Conservation (phyloP, 352 stramenopile species). For the Elongisporangium undulatum region DNA sequence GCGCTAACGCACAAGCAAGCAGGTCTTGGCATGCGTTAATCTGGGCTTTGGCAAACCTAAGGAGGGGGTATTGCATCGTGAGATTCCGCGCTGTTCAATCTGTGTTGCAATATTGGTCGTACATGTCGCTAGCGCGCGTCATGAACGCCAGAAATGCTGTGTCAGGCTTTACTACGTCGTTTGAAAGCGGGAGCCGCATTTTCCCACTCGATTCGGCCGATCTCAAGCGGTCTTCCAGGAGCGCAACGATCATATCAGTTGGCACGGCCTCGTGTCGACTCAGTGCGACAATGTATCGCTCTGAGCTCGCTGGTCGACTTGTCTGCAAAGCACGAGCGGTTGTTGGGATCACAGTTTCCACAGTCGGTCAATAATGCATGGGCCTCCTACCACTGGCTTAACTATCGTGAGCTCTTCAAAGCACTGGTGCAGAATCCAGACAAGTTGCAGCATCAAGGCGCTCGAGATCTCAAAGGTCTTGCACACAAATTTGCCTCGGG, state of each 20-base stretch:
- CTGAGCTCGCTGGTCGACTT: slow-evolving; percentile 73
- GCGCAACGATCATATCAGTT: slow-evolving; percentile 13
- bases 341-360: neutral
- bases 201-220: neutral
- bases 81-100: neutral
- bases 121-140: slow-evolving; percentile 20
- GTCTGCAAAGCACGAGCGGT: slow-evolving; percentile 31
- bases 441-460: slow-evolving; percentile 50
- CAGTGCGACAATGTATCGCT: slow-evolving; percentile 61
- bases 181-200: slow-evolving; percentile 9
- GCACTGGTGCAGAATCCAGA: slow-evolving; percentile 57
- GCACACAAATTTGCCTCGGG: slow-evolving; percentile 58
- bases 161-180: slow-evolving; percentile 16
- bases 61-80: neutral
- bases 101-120: neutral
- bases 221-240: slow-evolving; percentile 20
- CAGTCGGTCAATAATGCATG: neutral
- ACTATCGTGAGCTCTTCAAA: slow-evolving; percentile 63
- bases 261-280: slow-evolving; percentile 14
- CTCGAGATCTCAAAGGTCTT: slow-evolving; percentile 80
- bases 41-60: slow-evolving; percentile 24
- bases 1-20: slow-evolving; percentile 16
- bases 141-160: slow-evolving; percentile 43
- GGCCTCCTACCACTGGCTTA: slow-evolving; percentile 47
- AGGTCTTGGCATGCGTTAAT: slow-evolving; percentile 35